A percentile compares a stretch with the other conserved stretches of the same genome.
phyloP scores from a whole-genome alignment of 768 basidiomycete genomes.

The Hebeloma cylindrosporum region DNA sequence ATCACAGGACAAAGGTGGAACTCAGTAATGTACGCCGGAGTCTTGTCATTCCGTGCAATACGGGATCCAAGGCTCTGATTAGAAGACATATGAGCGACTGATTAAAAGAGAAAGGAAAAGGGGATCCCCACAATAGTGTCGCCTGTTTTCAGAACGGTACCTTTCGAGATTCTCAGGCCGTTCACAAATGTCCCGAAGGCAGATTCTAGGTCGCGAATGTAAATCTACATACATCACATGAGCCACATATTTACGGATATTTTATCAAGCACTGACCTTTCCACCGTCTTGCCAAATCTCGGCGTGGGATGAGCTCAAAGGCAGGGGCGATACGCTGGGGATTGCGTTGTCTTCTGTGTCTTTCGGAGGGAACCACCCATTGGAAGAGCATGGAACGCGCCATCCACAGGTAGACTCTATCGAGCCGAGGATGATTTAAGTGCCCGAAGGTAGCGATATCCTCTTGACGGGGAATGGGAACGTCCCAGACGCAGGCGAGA shows the following conservation, averaged over 20 bases:
- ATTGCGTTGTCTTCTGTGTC: constrained; percentile 17
- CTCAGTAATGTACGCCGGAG: constrained; percentile 39
- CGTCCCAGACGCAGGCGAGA: constrained; percentile 17
- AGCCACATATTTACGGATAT: neutral
- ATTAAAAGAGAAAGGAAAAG: constrained; percentile 11
- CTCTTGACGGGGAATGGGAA: constrained; percentile 22
- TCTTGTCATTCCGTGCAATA: constrained; percentile 38
- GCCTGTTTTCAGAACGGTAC: constrained; percentile 38
- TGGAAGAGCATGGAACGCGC: constrained; percentile 29
- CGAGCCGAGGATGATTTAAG: constrained; percentile 19
- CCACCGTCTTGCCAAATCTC: constrained; percentile 46
- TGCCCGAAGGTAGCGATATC: constrained; percentile 15
- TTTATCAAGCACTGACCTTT: constrained; percentile 31
- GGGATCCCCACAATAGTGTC: constrained; percentile 42
- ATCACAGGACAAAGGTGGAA: constrained; percentile 47
- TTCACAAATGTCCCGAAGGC: constrained; percentile 52
- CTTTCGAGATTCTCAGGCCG: constrained; percentile 37
- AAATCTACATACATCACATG: constrained; percentile 34
- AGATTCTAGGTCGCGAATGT: constrained; percentile 46
- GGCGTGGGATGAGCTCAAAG: constrained; percentile 44
- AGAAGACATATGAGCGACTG: constrained; percentile 1
- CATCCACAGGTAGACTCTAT: constrained; percentile 13
- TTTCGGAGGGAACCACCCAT: constrained; percentile 45
- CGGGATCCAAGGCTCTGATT: constrained; percentile 41
- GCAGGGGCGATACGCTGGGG: constrained; percentile 36